Conservation (phyloP, 371 early-diverging fungal species). For the Funneliformis caledonium region DNA sequence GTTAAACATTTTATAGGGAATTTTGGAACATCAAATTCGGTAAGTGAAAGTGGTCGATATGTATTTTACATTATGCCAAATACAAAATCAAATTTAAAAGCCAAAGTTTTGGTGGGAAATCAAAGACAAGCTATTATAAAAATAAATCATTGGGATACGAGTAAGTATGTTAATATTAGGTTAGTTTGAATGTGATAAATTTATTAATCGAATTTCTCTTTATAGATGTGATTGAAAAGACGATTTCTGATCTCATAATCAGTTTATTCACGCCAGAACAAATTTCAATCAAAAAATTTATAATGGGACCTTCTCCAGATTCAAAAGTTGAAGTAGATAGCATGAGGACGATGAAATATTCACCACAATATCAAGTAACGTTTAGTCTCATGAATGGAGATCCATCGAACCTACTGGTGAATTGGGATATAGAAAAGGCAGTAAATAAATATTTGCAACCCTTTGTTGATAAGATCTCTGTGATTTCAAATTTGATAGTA, state of each 20-base stretch:
- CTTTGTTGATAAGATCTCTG: constrained; percentile 45
- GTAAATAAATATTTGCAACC: constrained; percentile 52
- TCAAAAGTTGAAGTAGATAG: constrained; percentile 55
- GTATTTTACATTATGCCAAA: constrained; percentile 47
- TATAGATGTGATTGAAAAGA: constrained; percentile 42
- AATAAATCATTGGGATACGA: constrained; percentile 46
- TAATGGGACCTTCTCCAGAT: background rate
- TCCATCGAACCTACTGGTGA: constrained; percentile 59
- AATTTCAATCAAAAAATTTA: constrained; percentile 41
- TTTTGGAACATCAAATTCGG: background rate
- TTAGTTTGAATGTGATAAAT: background rate
- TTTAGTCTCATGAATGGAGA: constrained; percentile 82
- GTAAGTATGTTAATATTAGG: constrained; percentile 35
- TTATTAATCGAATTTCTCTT: background rate
- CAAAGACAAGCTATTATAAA: constrained; percentile 47
- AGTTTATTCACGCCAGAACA: constrained; percentile 54
- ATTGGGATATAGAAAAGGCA: constrained; percentile 78
- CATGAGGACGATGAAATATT: constrained; percentile 76
- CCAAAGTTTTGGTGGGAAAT: constrained; percentile 38
- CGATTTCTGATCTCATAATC: constrained; percentile 42
- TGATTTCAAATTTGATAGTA: constrained; percentile 47
- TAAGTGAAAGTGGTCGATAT: constrained; percentile 45
- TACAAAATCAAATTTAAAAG: background rate
- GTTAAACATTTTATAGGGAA: background rate
- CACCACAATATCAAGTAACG: constrained; percentile 75